Base-by-base conservation (phyloP, 192 early-diverging fungal genomes). In the Dimargaris cristalligena region DNA sequence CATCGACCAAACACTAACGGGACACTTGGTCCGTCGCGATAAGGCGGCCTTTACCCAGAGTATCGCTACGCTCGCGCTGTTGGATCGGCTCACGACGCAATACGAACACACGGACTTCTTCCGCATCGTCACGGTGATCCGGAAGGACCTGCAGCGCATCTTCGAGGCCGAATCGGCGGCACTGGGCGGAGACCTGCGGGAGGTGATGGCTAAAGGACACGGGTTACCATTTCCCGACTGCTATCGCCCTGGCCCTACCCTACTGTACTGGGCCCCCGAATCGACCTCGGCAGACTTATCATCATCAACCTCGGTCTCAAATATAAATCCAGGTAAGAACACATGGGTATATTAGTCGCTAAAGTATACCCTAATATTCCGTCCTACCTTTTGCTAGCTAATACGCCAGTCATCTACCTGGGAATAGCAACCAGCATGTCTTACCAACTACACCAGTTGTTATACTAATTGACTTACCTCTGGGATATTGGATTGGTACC, bases 181-280 rank as follows among this genome's bases (percentile, higher is more conserved):
- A 3, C 3, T 29, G 16, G 1, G 34, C 18, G 1, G 20, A 31
- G 9, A 29, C 4, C 20, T 34, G 2, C 2, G 9, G 31, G 31
- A 29, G 16, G 34, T 56, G 1, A 4, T 56, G 10, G 8, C 16
- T 1, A 20, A n/a, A 18, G 54, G 54, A 4, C 54, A 56, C 54
- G 54, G 54, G 14, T 3, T 56, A 10, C 28, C 54, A 14, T 31
- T 11, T 18, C 54, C 28, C 0, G 54, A 56, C 34, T 56, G 32
- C 9, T 56, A 28, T 3, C 34, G 20, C 23, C 54, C 54, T 0
- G 54, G 29, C 34, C 54, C 54, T 0, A 56, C 54, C 18, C 18
- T 56, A 32, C 54, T 56, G 30, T 56, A 56, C 18, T 56, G 54
- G 54, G 32, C 32, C 20, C 54, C 54, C 30, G 28, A 29, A 16